Evolutionary conservation across 139 green algal species (phyloP).

Genomic region (Coelastrella sp.): DNA sequence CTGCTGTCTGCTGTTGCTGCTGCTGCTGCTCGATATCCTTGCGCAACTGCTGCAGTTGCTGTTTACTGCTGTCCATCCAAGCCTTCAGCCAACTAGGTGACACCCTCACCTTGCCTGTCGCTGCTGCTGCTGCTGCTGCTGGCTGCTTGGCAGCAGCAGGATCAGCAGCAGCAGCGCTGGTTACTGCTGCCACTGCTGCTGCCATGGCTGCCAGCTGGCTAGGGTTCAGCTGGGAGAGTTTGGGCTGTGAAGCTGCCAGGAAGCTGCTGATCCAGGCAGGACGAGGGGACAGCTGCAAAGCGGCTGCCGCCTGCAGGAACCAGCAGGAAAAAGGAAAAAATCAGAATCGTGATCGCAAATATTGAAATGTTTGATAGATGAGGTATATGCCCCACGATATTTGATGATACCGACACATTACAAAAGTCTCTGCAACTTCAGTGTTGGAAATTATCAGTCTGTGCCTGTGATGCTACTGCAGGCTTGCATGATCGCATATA

Average conservation of each 20-base stretch:
- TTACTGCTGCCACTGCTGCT: constrained; percentile 10
- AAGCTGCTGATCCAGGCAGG: constrained; percentile 33
- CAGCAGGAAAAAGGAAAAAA: neutral
- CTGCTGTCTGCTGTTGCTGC: constrained; percentile 8
- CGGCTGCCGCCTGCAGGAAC: constrained; percentile 19
- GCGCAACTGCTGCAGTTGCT: constrained; percentile 6
- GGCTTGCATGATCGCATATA: too few relatives aligned
- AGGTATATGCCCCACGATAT: too few relatives aligned
- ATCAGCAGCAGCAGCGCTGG: neutral
- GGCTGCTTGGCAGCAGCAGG: neutral
- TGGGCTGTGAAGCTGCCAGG: constrained; percentile 7
- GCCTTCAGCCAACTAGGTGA: constrained; percentile 3
- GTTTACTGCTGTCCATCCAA: constrained; percentile 18
- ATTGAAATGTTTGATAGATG: neutral
- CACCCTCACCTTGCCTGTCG: neutral
- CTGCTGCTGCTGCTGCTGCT: constrained; percentile 27
- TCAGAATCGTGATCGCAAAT: neutral
- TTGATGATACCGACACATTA: too few relatives aligned
- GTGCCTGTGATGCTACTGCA: too few relatives aligned
- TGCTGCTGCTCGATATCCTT: neutral
- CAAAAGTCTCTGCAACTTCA: too few relatives aligned
- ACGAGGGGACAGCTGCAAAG: neutral
- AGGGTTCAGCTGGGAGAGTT: constrained; percentile 4
- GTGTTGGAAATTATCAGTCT: too few relatives aligned
- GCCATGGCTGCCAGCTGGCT: constrained; percentile 21